Evolutionary conservation across 2,329 filamentous ascomycete species (phyloP).

Genomic region (Hypoxylon sp.): DNA sequence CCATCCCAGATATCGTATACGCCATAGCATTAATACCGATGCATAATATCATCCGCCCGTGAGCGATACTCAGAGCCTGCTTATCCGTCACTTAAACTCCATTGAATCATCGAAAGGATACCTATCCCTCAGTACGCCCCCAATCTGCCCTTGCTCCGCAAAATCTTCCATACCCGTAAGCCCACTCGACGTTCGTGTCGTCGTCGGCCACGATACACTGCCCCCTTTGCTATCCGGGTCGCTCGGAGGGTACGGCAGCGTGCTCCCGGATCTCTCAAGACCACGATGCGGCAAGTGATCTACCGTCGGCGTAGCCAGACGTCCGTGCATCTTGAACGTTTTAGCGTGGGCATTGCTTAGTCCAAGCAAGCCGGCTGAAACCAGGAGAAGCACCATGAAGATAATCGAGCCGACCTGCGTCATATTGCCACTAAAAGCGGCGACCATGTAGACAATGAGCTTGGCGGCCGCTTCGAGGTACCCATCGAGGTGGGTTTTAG

Average conservation of each 20-base stretch:
- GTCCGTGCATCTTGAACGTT: slow-evolving; percentile 65
- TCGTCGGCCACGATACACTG: slow-evolving; percentile 43
- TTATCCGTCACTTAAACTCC: slow-evolving; percentile 28
- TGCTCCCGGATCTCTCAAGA: slow-evolving; percentile 1
- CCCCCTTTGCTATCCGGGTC: slow-evolving; percentile 39
- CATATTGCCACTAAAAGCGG: slow-evolving; percentile 68
- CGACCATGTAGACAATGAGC: slow-evolving; percentile 69
- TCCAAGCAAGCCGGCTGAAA: slow-evolving; percentile 66
- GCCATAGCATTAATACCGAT: neutral
- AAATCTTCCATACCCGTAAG: slow-evolving; percentile 47
- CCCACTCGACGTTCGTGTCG: slow-evolving; percentile 42
- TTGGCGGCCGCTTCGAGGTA: slow-evolving; percentile 67
- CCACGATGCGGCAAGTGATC: slow-evolving; percentile 43
- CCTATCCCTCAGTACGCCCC: slow-evolving; percentile 37
- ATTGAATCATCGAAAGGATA: slow-evolving; percentile 41
- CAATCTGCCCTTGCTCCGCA: slow-evolving; percentile 48
- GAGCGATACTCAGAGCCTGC: neutral
- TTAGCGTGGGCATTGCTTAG: slow-evolving; percentile 65
- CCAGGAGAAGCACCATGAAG: slow-evolving; percentile 64
- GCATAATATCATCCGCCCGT: neutral
- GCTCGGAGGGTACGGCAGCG: slow-evolving; percentile 45
- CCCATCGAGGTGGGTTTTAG: slow-evolving; percentile 64
- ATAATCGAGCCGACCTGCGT: slow-evolving; percentile 65
- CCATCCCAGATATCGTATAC: slow-evolving; percentile 4
- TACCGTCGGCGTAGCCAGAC: slow-evolving; percentile 56